phyloP scores from a whole-genome alignment of 2,329 filamentous ascomycete genomes.

The Curvularia eragrostidis region DNA sequence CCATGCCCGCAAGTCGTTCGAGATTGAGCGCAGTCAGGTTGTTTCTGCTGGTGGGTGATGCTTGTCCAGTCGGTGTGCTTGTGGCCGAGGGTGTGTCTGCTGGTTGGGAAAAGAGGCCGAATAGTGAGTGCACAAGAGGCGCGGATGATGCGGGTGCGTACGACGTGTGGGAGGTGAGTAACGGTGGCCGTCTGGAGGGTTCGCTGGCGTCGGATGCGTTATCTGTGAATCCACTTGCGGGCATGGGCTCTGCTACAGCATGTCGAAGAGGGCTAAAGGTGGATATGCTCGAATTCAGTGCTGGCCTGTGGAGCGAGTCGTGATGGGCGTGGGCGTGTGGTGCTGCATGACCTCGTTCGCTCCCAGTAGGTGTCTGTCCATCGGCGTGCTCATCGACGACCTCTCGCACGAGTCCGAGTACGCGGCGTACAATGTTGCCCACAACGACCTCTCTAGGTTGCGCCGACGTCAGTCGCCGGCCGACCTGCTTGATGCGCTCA shows the following conservation, averaged over 20 bases:
- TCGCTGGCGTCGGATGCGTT: slow-evolving; percentile 47
- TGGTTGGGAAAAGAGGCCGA: slow-evolving; percentile 82
- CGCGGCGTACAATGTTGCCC: slow-evolving; percentile 90
- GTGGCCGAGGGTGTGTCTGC: slow-evolving; percentile 54
- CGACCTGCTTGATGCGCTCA: slow-evolving; percentile 78
- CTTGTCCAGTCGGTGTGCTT: slow-evolving; percentile 60
- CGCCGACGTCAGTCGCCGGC: slow-evolving; percentile 77
- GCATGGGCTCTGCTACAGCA: slow-evolving; percentile 46
- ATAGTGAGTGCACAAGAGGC: slow-evolving; percentile 73
- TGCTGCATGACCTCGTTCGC: slow-evolving; percentile 63
- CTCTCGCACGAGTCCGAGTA: slow-evolving; percentile 88
- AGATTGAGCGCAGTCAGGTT: slow-evolving; percentile 45
- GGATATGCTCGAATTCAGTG: slow-evolving; percentile 52
- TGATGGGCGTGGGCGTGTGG: slow-evolving; percentile 44
- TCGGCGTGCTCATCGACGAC: slow-evolving; percentile 84
- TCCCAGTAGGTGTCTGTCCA: slow-evolving; percentile 62
- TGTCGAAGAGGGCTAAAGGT: slow-evolving; percentile 57
- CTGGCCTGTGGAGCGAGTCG: slow-evolving; percentile 48
- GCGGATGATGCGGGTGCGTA: slow-evolving; percentile 63
- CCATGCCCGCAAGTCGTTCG: slow-evolving; percentile 51
- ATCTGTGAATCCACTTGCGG: slow-evolving; percentile 38
- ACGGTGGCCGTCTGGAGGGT: slow-evolving; percentile 61
- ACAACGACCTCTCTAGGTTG: slow-evolving; percentile 91
- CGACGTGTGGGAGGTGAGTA: slow-evolving; percentile 68
- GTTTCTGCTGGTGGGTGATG: slow-evolving; percentile 57